Percentiles rank a stretch among this genome's conserved stretches.
These are phyloP conservation scores for Tuber indicum DNA, from an alignment of 495 filamentous ascomycete species.

Conservation along the genomic window DNA sequence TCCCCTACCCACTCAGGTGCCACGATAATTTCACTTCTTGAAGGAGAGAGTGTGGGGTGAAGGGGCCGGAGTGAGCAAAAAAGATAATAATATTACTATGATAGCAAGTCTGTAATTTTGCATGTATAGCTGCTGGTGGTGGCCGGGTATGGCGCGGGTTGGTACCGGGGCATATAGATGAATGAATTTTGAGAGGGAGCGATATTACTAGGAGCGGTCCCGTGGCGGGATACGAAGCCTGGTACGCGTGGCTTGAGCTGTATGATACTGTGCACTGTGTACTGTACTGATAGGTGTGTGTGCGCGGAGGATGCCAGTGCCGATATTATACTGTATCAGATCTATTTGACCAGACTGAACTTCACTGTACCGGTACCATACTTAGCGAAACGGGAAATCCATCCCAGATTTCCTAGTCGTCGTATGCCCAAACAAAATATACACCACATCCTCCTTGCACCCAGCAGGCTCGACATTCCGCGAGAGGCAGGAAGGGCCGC, in stretches of 20 bases:
- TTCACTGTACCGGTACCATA: background rate
- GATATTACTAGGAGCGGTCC: background rate
- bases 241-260: background rate
- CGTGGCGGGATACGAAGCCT: background rate
- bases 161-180: background rate
- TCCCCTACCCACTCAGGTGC: background rate
- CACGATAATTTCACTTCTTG: background rate
- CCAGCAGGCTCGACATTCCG: no score
- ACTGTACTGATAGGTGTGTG: background rate
- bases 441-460: background rate
- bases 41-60: background rate
- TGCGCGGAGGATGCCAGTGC: no score
- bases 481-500: no score
- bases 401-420: background rate
- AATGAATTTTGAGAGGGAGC: background rate
- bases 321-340: background rate
- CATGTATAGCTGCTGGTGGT: background rate
- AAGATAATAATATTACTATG: background rate
- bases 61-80: background rate
- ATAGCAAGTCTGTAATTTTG: background rate
- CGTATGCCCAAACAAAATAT: background rate
- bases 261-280: background rate
- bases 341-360: background rate
- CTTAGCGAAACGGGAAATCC: background rate
- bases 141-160: background rate